These are phyloP conservation scores for Withania somnifera DNA, from an alignment of 305 asterid species.

Conservation along the genomic window DNA sequence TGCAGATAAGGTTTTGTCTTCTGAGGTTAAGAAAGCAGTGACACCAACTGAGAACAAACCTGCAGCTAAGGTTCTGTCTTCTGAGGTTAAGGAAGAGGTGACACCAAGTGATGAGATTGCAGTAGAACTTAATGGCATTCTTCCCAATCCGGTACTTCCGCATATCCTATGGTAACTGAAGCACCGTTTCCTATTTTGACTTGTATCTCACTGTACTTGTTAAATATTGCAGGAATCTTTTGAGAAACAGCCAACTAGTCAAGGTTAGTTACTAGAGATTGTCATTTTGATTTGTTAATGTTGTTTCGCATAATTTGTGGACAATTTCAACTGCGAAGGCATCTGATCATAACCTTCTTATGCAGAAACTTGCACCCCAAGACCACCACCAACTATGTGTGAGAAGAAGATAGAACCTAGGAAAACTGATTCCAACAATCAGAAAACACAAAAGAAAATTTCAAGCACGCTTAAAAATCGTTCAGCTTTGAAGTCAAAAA, in stretches of 20 bases:
- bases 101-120: neutral
- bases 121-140: neutral
- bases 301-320: neutral
- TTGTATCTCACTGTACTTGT: neutral
- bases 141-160: neutral
- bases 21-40: slow-evolving; percentile 19
- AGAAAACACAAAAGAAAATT: slow-evolving; percentile 49
- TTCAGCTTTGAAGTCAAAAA: slow-evolving; percentile 49
- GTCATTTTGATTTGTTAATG: neutral
- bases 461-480: slow-evolving; percentile 50
- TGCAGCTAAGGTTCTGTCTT: slow-evolving; percentile 11
- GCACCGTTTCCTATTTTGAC: neutral
- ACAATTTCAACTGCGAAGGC: neutral
- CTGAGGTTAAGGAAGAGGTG: slow-evolving; percentile 20
- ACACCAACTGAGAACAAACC: slow-evolving; percentile 13
- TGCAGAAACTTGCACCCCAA: slow-evolving; percentile 57
- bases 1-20: slow-evolving; percentile 12
- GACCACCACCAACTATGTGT: slow-evolving; percentile 28
- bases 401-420: neutral
- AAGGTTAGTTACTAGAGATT: slow-evolving; percentile 31
- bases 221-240: slow-evolving; percentile 12
- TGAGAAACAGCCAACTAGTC: slow-evolving; percentile 12
- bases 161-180: neutral
- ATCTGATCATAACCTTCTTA: slow-evolving; percentile 8
- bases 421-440: slow-evolving; percentile 30